phyloP scores from a whole-genome alignment of 805 yeast species.

The Candida manassasensis region DNA sequence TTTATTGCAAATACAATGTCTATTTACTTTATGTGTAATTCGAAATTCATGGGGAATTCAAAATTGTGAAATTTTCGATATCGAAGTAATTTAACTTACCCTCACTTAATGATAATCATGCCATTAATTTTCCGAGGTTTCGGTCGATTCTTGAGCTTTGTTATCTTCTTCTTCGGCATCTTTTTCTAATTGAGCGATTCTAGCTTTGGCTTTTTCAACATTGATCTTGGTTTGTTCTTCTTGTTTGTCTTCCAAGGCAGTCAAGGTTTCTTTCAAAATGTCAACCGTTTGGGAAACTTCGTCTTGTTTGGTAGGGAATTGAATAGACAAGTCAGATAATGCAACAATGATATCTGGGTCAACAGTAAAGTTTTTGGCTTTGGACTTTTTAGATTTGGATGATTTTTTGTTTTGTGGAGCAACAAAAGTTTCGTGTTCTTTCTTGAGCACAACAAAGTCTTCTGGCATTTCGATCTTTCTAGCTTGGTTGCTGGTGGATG shows the following conservation, averaged over 20 bases:
- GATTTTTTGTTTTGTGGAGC: slow-evolving; percentile 37
- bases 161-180: slow-evolving; percentile 35
- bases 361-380: slow-evolving; percentile 58
- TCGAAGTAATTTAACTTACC: no score
- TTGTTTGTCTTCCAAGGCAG: slow-evolving; percentile 64
- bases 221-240: slow-evolving; percentile 76
- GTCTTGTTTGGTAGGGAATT: slow-evolving; percentile 72
- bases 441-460: slow-evolving; percentile 57
- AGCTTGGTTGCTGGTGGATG: slow-evolving; percentile 16
- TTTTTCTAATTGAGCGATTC: slow-evolving; percentile 63
- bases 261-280: slow-evolving; percentile 67
- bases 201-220: slow-evolving; percentile 71
- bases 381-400: slow-evolving; percentile 46
- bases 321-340: slow-evolving; percentile 68
- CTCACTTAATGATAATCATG: no score
- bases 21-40: slow-evolving; percentile 1
- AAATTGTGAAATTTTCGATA: no score
- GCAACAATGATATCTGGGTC: slow-evolving; percentile 77
- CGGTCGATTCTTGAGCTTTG: slow-evolving; percentile 41
- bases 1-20: neutral
- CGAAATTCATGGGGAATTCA: no score
- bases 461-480: slow-evolving; percentile 61
- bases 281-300: slow-evolving; percentile 64
- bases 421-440: slow-evolving; percentile 51
- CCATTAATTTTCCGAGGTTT: slow-evolving; percentile 13